These are phyloP conservation scores for Cadophora malorum DNA, from an alignment of 2,329 filamentous ascomycete species.

Conservation along the genomic window DNA sequence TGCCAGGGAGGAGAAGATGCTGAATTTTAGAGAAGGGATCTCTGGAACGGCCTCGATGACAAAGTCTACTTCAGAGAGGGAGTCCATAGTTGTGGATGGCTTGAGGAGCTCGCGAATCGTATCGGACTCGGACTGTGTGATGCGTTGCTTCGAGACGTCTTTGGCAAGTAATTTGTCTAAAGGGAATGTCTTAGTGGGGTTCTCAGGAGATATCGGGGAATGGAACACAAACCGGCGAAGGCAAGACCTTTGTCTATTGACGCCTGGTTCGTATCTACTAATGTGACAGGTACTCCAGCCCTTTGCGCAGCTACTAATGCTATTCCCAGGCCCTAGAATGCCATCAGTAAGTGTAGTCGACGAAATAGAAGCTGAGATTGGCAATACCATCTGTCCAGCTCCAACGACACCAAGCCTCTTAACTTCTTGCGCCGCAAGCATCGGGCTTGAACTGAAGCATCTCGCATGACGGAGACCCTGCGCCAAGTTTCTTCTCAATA, in stretches of 20 bases:
- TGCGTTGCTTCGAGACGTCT: constrained; percentile 85
- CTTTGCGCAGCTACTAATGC: constrained; percentile 89
- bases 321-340: constrained; percentile 83
- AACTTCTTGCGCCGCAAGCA: constrained; percentile 70
- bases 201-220: not conserved
- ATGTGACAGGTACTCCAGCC: constrained; percentile 81
- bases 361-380: not conserved
- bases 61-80: constrained; percentile 86
- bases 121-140: constrained; percentile 82
- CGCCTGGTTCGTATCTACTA: constrained; percentile 84
- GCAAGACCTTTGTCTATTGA: constrained; percentile 87
- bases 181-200: constrained; percentile 12
- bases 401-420: constrained; percentile 91
- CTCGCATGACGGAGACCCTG: constrained; percentile 46
- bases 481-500: constrained; percentile 38
- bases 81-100: constrained; percentile 75
- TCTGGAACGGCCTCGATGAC: constrained; percentile 98
- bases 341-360: constrained; percentile 25
- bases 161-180: constrained; percentile 91
- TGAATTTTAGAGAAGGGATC: constrained; percentile 84
- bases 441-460: constrained; percentile 73
- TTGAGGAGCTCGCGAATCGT: constrained; percentile 72
- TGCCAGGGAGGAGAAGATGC: constrained; percentile 85
- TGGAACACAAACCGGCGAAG: constrained; percentile 74
- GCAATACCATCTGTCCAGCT: constrained; percentile 88